Evolutionary conservation across 2,329 filamentous ascomycete genomes (phyloP).

Genomic region (Monosporascus sp.): DNA sequence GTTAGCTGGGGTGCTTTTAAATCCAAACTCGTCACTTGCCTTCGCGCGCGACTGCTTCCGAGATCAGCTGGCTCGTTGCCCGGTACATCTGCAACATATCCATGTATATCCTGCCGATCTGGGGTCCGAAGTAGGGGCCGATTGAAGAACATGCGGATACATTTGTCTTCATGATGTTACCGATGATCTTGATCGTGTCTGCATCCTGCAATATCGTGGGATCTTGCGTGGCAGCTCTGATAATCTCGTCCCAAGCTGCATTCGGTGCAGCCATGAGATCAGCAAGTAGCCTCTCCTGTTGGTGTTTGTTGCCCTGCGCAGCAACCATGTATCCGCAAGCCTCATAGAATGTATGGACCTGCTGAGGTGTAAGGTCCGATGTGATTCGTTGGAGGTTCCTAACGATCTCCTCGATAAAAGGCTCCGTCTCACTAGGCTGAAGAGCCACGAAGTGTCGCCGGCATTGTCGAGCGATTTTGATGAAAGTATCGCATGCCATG

Average conservation of each 20-base stretch:
- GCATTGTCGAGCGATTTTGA: constrained; percentile 98
- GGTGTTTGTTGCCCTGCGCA: constrained; percentile 89
- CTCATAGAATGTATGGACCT: constrained; percentile 98
- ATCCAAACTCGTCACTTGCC: constrained; percentile 43
- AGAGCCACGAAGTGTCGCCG: constrained; percentile 94
- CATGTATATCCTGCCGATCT: constrained; percentile 94
- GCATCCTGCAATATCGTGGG: constrained; percentile 82
- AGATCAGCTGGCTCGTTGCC: constrained; percentile 93
- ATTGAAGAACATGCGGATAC: constrained; percentile 97
- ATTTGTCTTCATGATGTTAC: constrained; percentile 99
- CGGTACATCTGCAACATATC: constrained; percentile 99
- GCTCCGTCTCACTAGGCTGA: constrained; percentile 88
- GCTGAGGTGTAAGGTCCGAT: constrained; percentile 88
- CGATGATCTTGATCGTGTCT: constrained; percentile 96
- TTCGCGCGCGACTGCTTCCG: constrained; percentile 80
- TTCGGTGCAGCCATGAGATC: constrained; percentile 95
- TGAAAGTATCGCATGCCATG: constrained; percentile 99
- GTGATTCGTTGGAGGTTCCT: constrained; percentile 94
- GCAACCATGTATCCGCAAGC: constrained; percentile 99
- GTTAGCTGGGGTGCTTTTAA: constrained; percentile 26
- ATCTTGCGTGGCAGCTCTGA: constrained; percentile 77
- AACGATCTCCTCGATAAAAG: constrained; percentile 98
- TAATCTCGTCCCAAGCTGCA: constrained; percentile 91
- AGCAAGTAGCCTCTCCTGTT: constrained; percentile 84
- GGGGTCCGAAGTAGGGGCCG: constrained; percentile 94